Base-by-base conservation (phyloP, 495 filamentous ascomycete genomes). In the Aspergillus steynii region DNA sequence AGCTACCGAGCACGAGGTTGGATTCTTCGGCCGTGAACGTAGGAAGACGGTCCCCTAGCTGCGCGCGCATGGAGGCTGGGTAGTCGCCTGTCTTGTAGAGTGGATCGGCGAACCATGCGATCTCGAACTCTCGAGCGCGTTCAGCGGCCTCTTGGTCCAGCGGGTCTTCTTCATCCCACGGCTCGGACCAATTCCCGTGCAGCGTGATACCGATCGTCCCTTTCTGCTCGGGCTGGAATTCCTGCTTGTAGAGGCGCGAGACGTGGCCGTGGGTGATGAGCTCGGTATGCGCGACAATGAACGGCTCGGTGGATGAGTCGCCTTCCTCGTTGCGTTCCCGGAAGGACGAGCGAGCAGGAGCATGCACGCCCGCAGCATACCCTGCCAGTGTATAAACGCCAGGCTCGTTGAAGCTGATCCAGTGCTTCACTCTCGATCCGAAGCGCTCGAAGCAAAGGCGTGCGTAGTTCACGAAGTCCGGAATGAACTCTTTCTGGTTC, bases 321-420 rank as follows among this genome's bases (percentile, higher is more conserved):
- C 80, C 80, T 55, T 74, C 77, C 20, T 63, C 67, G 61, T 76
- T 80, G 65, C 75, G 75, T 2, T 76, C 74, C 2, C 77, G 64
- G 61, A 77, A 77, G 29, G 73, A 78, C 2, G 75, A 78, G 26
- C 80, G 66, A 2, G 67, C 80, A 0, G 80, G 80, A 5, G 80
- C 80, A 61, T 79, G 78, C 15, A 80, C 69, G 0, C 81, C 81
- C 0, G 74, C 78, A 5, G 78, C 79, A 53, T 83, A 84, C 0
- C 81, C 81, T 29, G 77, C 68, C 14, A 82, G 70, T 0, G 76
- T 69, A 34, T 75, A 79, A 29, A 79, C 76, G 0, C 71, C 71
- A 0, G 80, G 80, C 63, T 83, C 80, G 55, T 83, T 83, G 57
- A 80, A 75, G 1, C 79, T 83, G 28, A 83, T 81, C 80, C 80